Percentiles rank a stretch among this genome's conserved stretches.
Conservation (phyloP, 2,329 filamentous ascomycete species). For the Neonectria hederae region DNA sequence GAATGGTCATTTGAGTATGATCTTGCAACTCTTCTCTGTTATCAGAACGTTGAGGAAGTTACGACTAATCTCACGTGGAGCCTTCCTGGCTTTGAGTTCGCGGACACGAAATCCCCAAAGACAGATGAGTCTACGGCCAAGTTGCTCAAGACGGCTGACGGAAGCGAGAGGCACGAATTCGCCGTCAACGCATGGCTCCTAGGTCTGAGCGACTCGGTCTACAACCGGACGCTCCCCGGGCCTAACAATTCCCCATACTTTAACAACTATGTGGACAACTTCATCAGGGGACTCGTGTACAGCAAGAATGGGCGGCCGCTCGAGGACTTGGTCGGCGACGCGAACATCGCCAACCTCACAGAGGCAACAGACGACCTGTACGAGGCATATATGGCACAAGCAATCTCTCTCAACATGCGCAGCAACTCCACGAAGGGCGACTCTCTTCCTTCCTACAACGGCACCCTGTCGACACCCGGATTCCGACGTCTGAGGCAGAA, state of each 20-base stretch:
- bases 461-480: slow-evolving; percentile 15
- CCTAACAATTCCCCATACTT: slow-evolving; percentile 20
- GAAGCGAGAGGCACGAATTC: slow-evolving; percentile 31
- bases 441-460: slow-evolving; percentile 22
- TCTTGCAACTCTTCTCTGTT: slow-evolving; percentile 36
- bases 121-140: slow-evolving; percentile 24
- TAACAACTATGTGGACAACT: slow-evolving; percentile 32
- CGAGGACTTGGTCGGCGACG: slow-evolving; percentile 24
- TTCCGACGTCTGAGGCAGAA: slow-evolving; percentile 39
- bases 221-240: slow-evolving; percentile 27
- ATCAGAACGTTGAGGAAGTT: slow-evolving; percentile 38
- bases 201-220: slow-evolving; percentile 29
- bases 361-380: slow-evolving; percentile 34
- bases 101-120: slow-evolving; percentile 14
- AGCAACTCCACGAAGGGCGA: slow-evolving; percentile 12
- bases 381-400: slow-evolving; percentile 41
- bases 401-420: slow-evolving; percentile 41
- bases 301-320: slow-evolving; percentile 23
- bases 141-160: slow-evolving; percentile 12
- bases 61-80: slow-evolving; percentile 34
- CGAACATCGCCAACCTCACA: slow-evolving; percentile 27
- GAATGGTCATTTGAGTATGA: slow-evolving; percentile 32
- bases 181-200: slow-evolving; percentile 34
- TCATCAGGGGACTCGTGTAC: slow-evolving; percentile 31
- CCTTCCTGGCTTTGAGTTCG: slow-evolving; percentile 32